Percentiles rank a stretch among this genome's conserved stretches.
These are phyloP conservation scores for Bothriochloa decipiens DNA, from an alignment of 176 grass and related monocot species.

Conservation along the genomic window DNA sequence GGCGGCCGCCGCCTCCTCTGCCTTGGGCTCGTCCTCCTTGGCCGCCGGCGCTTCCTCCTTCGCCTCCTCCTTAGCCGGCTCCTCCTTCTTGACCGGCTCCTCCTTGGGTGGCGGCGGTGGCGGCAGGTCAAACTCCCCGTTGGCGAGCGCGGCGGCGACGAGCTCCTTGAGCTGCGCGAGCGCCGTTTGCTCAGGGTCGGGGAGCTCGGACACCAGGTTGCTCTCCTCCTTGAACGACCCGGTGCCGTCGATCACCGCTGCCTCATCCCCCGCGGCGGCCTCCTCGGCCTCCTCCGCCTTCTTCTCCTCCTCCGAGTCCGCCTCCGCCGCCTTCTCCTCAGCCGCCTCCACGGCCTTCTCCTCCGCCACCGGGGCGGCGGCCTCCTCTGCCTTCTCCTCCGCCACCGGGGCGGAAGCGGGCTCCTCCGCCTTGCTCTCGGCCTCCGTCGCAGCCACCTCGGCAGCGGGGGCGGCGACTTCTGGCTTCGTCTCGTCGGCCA, in stretches of 20 bases:
- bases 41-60: conserved; percentile 1
- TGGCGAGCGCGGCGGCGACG: conserved; percentile 57
- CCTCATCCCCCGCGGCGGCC: conserved; percentile 40
- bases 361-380: neutral
- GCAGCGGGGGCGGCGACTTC: conserved; percentile 11
- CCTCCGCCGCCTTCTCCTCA: conserved; percentile 31
- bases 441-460: conserved; percentile 36
- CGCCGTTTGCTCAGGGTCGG: conserved; percentile 58
- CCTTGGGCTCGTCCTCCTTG: conserved; percentile 22
- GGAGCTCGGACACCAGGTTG: conserved; percentile 57
- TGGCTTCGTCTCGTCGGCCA: conserved; percentile 54
- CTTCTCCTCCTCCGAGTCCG: conserved; percentile 47
- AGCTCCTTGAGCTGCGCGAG: conserved; percentile 70
- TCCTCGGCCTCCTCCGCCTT: conserved; percentile 40
- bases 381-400: neutral
- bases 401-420: neutral
- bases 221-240: conserved; percentile 66
- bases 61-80: neutral
- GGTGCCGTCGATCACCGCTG: conserved; percentile 48
- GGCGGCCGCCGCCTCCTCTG: neutral
- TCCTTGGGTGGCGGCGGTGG: conserved; percentile 27
- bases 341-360: neutral
- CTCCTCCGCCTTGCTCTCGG: neutral
- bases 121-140: conserved; percentile 55
- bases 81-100: conserved; percentile 31